Evolutionary conservation across 495 filamentous ascomycete species (phyloP).

Genomic region (Margaritispora aquatica): DNA sequence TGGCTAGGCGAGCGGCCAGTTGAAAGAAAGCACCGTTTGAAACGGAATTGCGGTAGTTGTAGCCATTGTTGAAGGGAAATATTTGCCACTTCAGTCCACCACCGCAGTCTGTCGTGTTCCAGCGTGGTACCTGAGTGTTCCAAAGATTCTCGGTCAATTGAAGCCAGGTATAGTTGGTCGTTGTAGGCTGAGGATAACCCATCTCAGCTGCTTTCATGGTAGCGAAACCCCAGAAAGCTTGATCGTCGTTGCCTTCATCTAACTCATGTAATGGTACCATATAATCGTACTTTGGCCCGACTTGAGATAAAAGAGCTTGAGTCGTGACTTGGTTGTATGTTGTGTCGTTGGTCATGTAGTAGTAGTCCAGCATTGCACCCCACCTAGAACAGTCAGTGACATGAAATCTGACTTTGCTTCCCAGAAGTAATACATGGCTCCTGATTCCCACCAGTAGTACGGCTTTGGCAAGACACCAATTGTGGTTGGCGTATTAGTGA

Average conservation of each 20-base stretch:
- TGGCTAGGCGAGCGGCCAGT: slow-evolving; percentile 68
- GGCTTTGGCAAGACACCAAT: slow-evolving; percentile 67
- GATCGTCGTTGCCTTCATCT: slow-evolving; percentile 78
- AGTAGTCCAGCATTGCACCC: slow-evolving; percentile 74
- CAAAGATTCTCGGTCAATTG: slow-evolving; percentile 73
- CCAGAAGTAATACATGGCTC: too few relatives aligned
- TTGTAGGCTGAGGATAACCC: slow-evolving; percentile 62
- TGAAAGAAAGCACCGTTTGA: slow-evolving; percentile 83
- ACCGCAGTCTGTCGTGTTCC: slow-evolving; percentile 60
- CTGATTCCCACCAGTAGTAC: slow-evolving; percentile 85
- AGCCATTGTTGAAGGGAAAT: slow-evolving; percentile 71
- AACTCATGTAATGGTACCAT: slow-evolving; percentile 77
- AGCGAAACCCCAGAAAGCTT: slow-evolving; percentile 80
- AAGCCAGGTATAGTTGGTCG: slow-evolving; percentile 65
- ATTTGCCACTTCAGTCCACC: slow-evolving; percentile 87
- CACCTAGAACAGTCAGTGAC: too few relatives aligned
- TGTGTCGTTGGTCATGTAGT: slow-evolving; percentile 72
- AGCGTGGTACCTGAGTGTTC: slow-evolving; percentile 62
- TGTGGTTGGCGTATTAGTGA: slow-evolving; percentile 59
- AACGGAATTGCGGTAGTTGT: slow-evolving; percentile 72
- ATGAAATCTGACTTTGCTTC: too few relatives aligned
- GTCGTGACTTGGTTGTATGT: slow-evolving; percentile 65
- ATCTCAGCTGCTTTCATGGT: slow-evolving; percentile 78
- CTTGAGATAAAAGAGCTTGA: slow-evolving; percentile 68
- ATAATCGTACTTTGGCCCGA: slow-evolving; percentile 58